Evolutionary conservation across 257 asterid genomes (phyloP).

Genomic region (Nicotiana knightiana): DNA sequence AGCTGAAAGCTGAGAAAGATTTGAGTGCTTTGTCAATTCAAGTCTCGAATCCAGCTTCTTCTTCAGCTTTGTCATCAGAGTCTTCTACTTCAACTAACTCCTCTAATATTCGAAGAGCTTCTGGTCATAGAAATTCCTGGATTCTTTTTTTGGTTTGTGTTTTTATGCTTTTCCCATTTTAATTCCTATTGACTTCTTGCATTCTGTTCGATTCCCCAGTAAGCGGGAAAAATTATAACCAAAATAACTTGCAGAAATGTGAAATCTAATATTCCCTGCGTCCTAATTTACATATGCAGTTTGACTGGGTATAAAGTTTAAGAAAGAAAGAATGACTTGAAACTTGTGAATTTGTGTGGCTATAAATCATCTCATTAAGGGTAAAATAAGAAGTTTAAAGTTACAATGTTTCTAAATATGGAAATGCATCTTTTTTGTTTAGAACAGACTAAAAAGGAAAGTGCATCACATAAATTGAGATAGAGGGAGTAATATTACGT

Average conservation of each 20-base stretch:
- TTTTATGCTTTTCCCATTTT: not conserved
- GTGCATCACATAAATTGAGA: too few relatives aligned
- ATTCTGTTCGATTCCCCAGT: not conserved
- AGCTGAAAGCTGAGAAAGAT: constrained; percentile 56
- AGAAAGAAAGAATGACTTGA: too few relatives aligned
- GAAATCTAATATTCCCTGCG: not conserved
- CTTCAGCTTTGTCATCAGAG: constrained; percentile 13
- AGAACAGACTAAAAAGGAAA: too few relatives aligned
- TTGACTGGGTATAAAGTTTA: too few relatives aligned
- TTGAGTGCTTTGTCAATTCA: constrained; percentile 53
- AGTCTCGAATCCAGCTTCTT: constrained; percentile 36
- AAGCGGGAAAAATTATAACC: not conserved
- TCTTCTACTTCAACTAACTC: constrained; percentile 22
- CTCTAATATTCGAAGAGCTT: constrained; percentile 27
- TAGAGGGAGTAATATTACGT: not conserved
- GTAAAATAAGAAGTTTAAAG: too few relatives aligned
- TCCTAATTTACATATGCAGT: too few relatives aligned
- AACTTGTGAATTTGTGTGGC: too few relatives aligned
- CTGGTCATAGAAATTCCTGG: constrained; percentile 28
- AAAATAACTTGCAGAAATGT: not conserved
- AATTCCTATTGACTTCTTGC: not conserved
- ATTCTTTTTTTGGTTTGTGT: constrained; percentile 41
- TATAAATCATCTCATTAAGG: too few relatives aligned
- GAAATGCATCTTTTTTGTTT: too few relatives aligned
- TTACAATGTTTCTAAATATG: too few relatives aligned